Percentiles rank a stretch among this genome's conserved stretches.
Evolutionary conservation across 1,284 basidiomycete genomes (phyloP).

Genomic region (Trametes sp.): DNA sequence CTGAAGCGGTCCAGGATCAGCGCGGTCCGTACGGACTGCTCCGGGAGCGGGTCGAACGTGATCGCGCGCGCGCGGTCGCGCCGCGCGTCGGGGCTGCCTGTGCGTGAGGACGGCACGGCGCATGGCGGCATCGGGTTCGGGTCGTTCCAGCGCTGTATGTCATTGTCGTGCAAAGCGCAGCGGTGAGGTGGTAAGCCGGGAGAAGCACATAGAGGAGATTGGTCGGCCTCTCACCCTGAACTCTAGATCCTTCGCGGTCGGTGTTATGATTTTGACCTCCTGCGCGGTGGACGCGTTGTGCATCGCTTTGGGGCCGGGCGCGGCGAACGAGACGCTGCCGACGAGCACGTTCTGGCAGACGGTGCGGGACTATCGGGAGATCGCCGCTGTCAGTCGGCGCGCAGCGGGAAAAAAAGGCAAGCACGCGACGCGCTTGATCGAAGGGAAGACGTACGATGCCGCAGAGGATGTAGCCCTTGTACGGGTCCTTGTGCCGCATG

Average conservation of each 20-base stretch:
- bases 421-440: not conserved
- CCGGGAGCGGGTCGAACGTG: slow-evolving; percentile 64
- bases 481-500: slow-evolving; percentile 75
- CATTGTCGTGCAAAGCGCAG: too few species aligned
- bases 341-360: slow-evolving; percentile 79
- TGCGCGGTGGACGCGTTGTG: slow-evolving; percentile 81
- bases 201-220: too few species aligned
- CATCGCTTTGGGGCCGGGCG: slow-evolving; percentile 72
- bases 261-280: slow-evolving; percentile 76
- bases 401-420: not conserved
- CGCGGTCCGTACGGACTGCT: slow-evolving; percentile 71
- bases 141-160: slow-evolving; percentile 71
- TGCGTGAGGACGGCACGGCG: slow-evolving; percentile 32
- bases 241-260: slow-evolving; percentile 69
- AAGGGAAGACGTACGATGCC: slow-evolving; percentile 60
- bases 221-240: slow-evolving; percentile 59
- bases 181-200: not conserved
- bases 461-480: slow-evolving; percentile 75
- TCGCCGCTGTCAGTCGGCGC: slow-evolving; percentile 14
- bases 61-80: slow-evolving; percentile 40
- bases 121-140: slow-evolving; percentile 63
- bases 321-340: slow-evolving; percentile 77
- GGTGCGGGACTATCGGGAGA: slow-evolving; percentile 52
- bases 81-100: slow-evolving; percentile 24
- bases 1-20: slow-evolving; percentile 80